Base-by-base conservation (phyloP, 2,329 filamentous ascomycete genomes). In the Paramyrothecium sp. region DNA sequence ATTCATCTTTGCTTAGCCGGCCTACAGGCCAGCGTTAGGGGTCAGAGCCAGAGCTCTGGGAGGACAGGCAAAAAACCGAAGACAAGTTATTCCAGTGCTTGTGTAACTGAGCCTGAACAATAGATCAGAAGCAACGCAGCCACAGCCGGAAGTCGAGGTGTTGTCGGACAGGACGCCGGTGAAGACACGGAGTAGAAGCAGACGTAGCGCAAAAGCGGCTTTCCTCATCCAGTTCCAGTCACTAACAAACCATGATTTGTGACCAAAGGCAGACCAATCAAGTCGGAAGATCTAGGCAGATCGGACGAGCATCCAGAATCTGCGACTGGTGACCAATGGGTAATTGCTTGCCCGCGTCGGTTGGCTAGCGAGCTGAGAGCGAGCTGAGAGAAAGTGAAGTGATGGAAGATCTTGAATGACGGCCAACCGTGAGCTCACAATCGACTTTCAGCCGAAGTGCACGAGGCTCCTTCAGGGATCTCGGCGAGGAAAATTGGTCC, bases 61-160 rank as follows among this genome's bases (percentile, higher is more conserved):
- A 57, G 59, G 64, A 63, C 63, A 61, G 60, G 65, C 61, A 67
- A 60, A 30, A 10, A 5, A 30, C 5, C 4, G 10, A 30, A 10
- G 26, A 10, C 26, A 30, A 30, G 26, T 30, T 30, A 10, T 30
- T 20, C 47, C 19, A 49, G 19, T 22, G 5, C 20, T 20, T 70
- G 67, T 70, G 67, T 69, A 69, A 70, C 67, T 67, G 65, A 66
- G 65, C 67, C 69, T 65, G 67, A 67, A 69, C 67, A 66, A 69
- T 65, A 66, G 61, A 68, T 57, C 51, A 59, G 66, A 60, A 63
- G 57, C 53, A 44, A 7, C n/a, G n/a, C 38, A 19, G 38, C 38
- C 38, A 16, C 13, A 12, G 13, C 13, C 38, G 38, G n/a, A 59
- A 62, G 62, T 62, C 59, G 61, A 57, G 60, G 64, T 61, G 60